Conservation (phyloP, 768 basidiomycete genomes). For the Rhizopogon rudus region DNA sequence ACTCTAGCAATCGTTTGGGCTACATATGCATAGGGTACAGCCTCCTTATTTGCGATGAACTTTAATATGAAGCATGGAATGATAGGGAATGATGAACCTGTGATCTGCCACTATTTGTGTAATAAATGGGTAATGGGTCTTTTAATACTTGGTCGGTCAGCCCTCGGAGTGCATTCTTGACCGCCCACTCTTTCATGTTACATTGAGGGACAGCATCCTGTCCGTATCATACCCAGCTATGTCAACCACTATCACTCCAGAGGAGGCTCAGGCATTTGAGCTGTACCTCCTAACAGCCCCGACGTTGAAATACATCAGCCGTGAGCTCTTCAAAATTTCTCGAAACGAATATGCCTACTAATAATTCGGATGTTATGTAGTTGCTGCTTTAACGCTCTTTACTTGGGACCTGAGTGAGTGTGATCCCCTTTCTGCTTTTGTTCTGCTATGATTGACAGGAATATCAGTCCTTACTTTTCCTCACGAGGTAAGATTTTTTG, state of each 20-base stretch:
- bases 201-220: not conserved
- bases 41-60: not conserved
- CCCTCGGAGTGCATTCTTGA: no score
- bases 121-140: not conserved
- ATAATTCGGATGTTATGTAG: not conserved
- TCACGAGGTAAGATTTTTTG: not conserved
- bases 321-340: not conserved
- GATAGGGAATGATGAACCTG: not conserved
- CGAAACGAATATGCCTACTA: not conserved
- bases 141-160: not conserved
- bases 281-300: not conserved
- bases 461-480: not conserved
- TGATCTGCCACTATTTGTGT: not conserved
- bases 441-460: not conserved
- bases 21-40: not conserved
- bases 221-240: not conserved
- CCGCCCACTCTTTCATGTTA: not conserved
- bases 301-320: not conserved
- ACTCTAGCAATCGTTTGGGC: not conserved
- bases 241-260: not conserved
- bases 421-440: not conserved
- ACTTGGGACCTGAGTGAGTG: constrained; percentile 2
- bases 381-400: not conserved
- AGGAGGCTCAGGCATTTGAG: not conserved
- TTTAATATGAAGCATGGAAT: not conserved